phyloP scores from a whole-genome alignment of 2,329 filamentous ascomycete genomes.

The Colletotrichum scovillei region DNA sequence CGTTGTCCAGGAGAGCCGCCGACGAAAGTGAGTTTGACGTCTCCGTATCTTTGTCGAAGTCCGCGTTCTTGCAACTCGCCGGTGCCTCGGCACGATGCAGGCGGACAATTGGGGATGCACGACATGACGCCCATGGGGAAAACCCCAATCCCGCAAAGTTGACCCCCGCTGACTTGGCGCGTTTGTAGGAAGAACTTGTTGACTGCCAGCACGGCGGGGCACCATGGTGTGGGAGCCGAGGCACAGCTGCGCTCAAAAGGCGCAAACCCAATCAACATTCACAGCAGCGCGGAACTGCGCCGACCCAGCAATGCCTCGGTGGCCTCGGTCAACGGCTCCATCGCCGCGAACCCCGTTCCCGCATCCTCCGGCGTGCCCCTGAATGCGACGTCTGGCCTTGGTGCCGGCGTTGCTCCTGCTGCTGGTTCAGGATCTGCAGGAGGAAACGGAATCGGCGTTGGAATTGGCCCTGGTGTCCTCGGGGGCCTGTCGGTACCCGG shows the following conservation, averaged over 20 bases:
- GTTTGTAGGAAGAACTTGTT: constrained; percentile 56
- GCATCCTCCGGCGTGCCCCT: constrained; percentile 7
- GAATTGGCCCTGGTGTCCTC: constrained; percentile 29
- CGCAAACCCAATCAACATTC: constrained; percentile 47
- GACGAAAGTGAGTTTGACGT: constrained; percentile 78
- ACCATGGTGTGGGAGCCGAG: constrained; percentile 52
- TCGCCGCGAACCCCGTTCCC: constrained; percentile 20
- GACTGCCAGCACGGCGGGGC: constrained; percentile 50
- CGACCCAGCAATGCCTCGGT: constrained; percentile 48
- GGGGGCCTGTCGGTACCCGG: constrained; percentile 28
- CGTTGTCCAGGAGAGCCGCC: constrained; percentile 82
- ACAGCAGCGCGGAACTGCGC: constrained; percentile 50
- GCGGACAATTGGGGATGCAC: not conserved
- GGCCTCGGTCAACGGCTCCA: constrained; percentile 41
- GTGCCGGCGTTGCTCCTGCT: constrained; percentile 26
- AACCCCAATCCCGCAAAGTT: not conserved
- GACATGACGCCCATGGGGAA: not conserved
- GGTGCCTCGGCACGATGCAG: not conserved
- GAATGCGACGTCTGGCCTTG: constrained; percentile 17
- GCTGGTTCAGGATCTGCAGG: not conserved
- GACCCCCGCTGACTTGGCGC: constrained; percentile 26
- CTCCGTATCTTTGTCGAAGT: no score
- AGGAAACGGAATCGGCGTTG: constrained; percentile 31
- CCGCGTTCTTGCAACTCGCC: no score
- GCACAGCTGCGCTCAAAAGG: constrained; percentile 55